Base-by-base conservation (phyloP, 192 early-diverging fungal genomes). In the Mortierella alpina region DNA sequence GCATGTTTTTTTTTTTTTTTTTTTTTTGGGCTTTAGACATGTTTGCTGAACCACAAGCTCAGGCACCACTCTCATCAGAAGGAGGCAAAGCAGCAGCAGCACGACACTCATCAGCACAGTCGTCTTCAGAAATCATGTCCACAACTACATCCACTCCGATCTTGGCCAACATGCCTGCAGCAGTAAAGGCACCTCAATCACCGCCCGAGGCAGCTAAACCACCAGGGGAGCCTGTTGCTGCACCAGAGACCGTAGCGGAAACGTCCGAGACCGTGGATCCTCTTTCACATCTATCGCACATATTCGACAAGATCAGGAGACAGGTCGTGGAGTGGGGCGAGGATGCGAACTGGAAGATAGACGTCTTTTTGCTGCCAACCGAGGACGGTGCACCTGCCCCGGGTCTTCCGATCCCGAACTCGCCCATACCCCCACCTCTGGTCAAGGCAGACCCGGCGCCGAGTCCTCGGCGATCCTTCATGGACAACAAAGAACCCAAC, bases 241-340 rank as follows among this genome's bases (percentile, higher is more conserved):
- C 48, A 46, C 18, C 51, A 12, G 47, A 45, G 10, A 54, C 63
- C 15, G 9, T 49, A 14, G 47, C n/a, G 5, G 75, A 79, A 41
- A 58, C 55, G 2, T 23, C 62, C 18, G 75, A 71, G 39, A 18
- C 63, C n/a, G 45, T 71, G 23, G 77, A 80, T 68, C 77, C 77
- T 45, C 60, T 80, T 7, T 80, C 77, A 6, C 77, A 80, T 58
- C 61, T 80, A 2, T 68, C 63, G 8, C 59, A 59, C 42, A 80
- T 80, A 23, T 80, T 80, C 51, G 77, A 80, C 59, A 80, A 80
- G 54, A 80, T 80, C 69, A 66, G 70, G 50, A 67, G 61, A 44
- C 77, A 80, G 23, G 77, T 80, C 54, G 72, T 80, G 42, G 77
- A 80, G 59, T 80, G 77, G 77, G 77, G 77, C 5, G 70, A 80